These are phyloP conservation scores for Pythium myriotylum DNA, from an alignment of 352 stramenopile species.

Conservation along the genomic window DNA sequence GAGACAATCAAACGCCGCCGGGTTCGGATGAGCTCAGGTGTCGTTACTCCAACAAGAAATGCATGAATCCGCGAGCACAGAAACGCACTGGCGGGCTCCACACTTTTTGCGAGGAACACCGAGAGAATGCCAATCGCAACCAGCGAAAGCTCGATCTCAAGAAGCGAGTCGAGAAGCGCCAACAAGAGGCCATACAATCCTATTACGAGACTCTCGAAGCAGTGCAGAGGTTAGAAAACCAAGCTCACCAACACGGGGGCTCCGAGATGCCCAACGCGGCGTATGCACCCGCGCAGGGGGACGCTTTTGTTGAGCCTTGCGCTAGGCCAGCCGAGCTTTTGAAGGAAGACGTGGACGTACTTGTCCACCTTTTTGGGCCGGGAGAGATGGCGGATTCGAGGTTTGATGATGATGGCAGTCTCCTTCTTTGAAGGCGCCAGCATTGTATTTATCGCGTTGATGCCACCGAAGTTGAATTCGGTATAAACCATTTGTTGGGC, in stretches of 20 bases:
- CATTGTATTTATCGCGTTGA: neutral
- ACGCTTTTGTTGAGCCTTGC: constrained; percentile 11
- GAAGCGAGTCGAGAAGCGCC: constrained; percentile 22
- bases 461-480: neutral
- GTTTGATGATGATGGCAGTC: neutral
- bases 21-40: constrained; percentile 17
- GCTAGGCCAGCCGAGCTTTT: constrained; percentile 9
- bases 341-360: constrained; percentile 24
- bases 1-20: too few relatives aligned
- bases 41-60: constrained; percentile 34
- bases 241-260: neutral
- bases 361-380: constrained; percentile 23
- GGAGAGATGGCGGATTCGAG: neutral
- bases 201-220: constrained; percentile 25
- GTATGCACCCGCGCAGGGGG: neutral
- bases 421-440: neutral
- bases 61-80: constrained; percentile 20
- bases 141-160: constrained; percentile 26
- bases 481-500: too few relatives aligned
- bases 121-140: constrained; percentile 31
- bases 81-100: constrained; percentile 30
- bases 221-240: neutral
- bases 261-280: neutral
- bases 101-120: constrained; percentile 31
- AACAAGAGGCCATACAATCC: constrained; percentile 22